Evolutionary conservation across 2,329 filamentous ascomycete species (phyloP), one percentile per base, ranked within the genome.

Genomic region (Ophiostoma triangulosporum): DNA sequence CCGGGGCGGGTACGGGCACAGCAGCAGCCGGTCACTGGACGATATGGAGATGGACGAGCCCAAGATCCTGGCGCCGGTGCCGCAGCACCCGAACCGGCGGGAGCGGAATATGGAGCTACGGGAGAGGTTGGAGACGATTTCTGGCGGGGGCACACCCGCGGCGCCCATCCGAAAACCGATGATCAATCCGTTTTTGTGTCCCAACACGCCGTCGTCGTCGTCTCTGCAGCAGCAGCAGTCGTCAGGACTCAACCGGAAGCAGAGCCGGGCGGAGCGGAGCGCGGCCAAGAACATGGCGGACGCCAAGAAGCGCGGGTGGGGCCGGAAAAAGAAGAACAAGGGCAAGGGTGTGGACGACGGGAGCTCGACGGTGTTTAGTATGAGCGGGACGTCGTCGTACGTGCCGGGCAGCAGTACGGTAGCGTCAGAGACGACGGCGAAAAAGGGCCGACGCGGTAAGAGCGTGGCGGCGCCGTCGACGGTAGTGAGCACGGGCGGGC

Each of bases 231-330:
- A 6, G 58, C 64, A 5, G 15, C 69, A 56, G 32, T 68, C 68
- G 43, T 63, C 69, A 0, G 71, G 70, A 40, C 63, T 79, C 6
- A 70, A 64, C 53, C 67, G 76, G 32, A 71, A 69, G 26, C 70
- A 69, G 35, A 81, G 77, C 60, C 72, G 79, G 38, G 78, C 78
- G 1, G 76, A 78, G 61, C 69, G 77, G 27, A 80, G 78, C 54
- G 79, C 79, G 6, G 73, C 77, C 9, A 81, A 77, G 65, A 83
- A 83, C 59, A 77, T 83, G 27, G 71, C 74, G 17, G 78, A 82
- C 57, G 79, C 79, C 1, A 78, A 74, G 66, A 73, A 71, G 60
- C 71, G 70, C 31, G 78, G 79, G 0, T 83, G 79, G 55, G 65
- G 68, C 32, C 65, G 70, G 49, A 62, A 61, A 50, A 68, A 66